Evolutionary conservation across 768 basidiomycete genomes (phyloP).

Genomic region (Lactarius vividus): DNA sequence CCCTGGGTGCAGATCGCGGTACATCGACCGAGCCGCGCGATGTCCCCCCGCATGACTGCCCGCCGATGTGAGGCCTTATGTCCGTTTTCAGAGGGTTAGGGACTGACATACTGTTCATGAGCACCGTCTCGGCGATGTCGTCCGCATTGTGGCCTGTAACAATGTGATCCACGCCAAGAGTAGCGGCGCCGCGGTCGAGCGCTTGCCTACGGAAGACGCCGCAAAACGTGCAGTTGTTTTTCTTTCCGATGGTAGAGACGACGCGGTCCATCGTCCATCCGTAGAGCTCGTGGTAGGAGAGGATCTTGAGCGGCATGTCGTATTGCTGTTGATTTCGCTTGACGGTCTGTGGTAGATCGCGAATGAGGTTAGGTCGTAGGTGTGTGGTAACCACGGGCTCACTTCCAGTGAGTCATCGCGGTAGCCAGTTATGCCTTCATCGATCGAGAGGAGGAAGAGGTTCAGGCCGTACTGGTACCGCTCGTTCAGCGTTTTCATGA

Average conservation of each 20-base stretch:
- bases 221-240: conserved; percentile 99
- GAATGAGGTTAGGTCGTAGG: conserved; percentile 3
- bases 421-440: conserved; percentile 98
- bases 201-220: conserved; percentile 97
- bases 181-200: conserved; percentile 88
- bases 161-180: conserved; percentile 90
- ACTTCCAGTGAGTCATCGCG: conserved; percentile 97
- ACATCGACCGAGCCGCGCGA: conserved; percentile 89
- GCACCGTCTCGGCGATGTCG: conserved; percentile 96
- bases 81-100: conserved; percentile 4
- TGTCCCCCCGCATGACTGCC: conserved; percentile 95
- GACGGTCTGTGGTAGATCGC: conserved; percentile 65
- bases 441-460: conserved; percentile 90
- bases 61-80: not conserved
- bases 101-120: conserved; percentile 88
- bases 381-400: conserved; percentile 12
- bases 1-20: conserved; percentile 94
- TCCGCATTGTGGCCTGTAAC: conserved; percentile 99
- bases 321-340: conserved; percentile 97
- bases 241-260: conserved; percentile 90
- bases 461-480: conserved; percentile 91
- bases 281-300: conserved; percentile 94
- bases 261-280: conserved; percentile 99
- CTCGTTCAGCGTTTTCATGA: conserved; percentile 94
- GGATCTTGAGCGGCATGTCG: conserved; percentile 90